Evolutionary conservation across 192 early-diverging fungal genomes (phyloP), one percentile per base, ranked within the genome.

Genomic region (Pilaira anomala): DNA sequence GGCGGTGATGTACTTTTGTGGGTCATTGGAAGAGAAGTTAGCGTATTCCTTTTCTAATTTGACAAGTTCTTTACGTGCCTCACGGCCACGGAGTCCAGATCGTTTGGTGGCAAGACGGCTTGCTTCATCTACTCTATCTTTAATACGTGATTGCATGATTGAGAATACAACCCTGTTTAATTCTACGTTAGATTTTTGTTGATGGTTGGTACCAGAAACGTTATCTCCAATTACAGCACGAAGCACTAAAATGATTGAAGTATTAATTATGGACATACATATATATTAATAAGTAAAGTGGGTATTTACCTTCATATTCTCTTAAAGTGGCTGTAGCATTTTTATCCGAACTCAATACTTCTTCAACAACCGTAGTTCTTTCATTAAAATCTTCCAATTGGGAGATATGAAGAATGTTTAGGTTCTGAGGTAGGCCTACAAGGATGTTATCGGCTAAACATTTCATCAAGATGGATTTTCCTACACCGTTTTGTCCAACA

Each of bases 401-500:
- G 65, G 89, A 86, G 57, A 97, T 86, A 66, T 93, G 89, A 21
- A 94, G 76, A 2, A 89, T 85, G 40, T 80, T 71, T 54, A 95
- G 69, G 72, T 94, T 94, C 36, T 83, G 79, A 0, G 95, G 93
- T 33, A 93, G 87, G 1, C 95, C 95, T 25, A 92, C 80, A 16
- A 97, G 62, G 12, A 76, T 62, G 9, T 80, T 79, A 25, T 86
- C 63, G 8, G 80, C 90, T 22, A 91, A 80, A 22, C 78, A 68
- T 59, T 81, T 78, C 46, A 92, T 71, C 14, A 92, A 67, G 3
- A 82, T 78, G 41, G 83, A 88, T 65, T 93, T 93, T 6, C 91
- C 91, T 11, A 83, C 82, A 39, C 91, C 91, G 73, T 93, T 93
- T 42, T 80, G 80, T 6, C 91, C 91, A 28, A 92, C 68, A 7